phyloP scores from a whole-genome alignment of 83 land plant genomes.

The Diphasiastrum complanatum region DNA sequence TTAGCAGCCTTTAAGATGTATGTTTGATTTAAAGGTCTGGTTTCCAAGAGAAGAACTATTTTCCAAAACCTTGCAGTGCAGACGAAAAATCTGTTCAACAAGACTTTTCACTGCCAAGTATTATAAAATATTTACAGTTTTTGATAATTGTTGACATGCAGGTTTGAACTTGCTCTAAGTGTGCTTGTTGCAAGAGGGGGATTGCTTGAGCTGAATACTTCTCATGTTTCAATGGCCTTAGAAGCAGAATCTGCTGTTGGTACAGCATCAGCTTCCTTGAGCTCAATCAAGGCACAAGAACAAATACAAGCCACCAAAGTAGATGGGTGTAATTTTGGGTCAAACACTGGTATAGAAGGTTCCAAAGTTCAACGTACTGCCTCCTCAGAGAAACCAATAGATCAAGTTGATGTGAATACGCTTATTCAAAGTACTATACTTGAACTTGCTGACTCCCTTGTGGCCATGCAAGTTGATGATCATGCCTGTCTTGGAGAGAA shows the following conservation, averaged over 20 bases:
- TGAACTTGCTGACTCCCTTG: conserved; percentile 59
- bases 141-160: conserved; percentile 19
- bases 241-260: too few species aligned
- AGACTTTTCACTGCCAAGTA: too few species aligned
- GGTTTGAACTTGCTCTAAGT: conserved; percentile 90
- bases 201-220: conserved; percentile 40
- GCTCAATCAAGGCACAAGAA: too few species aligned
- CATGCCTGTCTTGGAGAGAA: conserved; percentile 4
- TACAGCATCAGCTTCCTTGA: too few species aligned
- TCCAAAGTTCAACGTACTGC: too few species aligned
- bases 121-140: background rate
- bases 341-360: too few species aligned
- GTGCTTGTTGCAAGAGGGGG: conserved; percentile 60
- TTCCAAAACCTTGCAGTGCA: too few species aligned
- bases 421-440: conserved; percentile 42
- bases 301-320: too few species aligned
- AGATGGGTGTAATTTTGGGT: too few species aligned
- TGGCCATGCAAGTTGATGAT: conserved; percentile 19
- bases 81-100: too few species aligned
- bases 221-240: conserved; percentile 35
- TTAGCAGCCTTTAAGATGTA: background rate
- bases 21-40: background rate
- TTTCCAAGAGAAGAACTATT: background rate
- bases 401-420: conserved; percentile 32
- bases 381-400: too few species aligned